These are phyloP conservation scores for Trichoderma hamatum DNA, from an alignment of 2,329 filamentous ascomycete species.

Conservation along the genomic window DNA sequence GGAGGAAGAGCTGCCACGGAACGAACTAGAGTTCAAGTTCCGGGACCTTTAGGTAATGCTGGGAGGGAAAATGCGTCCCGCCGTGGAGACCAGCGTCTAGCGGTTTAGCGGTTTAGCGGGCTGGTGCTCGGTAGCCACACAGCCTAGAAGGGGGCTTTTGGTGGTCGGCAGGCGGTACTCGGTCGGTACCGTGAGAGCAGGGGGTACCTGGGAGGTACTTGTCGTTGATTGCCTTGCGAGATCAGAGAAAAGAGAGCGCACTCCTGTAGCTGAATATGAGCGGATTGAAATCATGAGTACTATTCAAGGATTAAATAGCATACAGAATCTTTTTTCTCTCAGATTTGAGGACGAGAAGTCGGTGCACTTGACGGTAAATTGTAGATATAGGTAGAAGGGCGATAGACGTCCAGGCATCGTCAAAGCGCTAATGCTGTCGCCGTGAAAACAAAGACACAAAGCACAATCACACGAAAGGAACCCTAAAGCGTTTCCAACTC, in stretches of 20 bases:
- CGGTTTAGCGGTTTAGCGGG: conserved; percentile 19
- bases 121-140: background rate
- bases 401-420: background rate
- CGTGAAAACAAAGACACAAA: background rate
- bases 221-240: background rate
- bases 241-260: background rate
- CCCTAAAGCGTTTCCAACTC: too few relatives aligned
- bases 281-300: background rate
- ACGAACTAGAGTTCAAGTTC: conserved; percentile 8
- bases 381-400: background rate
- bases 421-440: background rate
- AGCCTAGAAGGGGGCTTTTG: background rate
- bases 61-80: conserved; percentile 16
- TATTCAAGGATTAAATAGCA: background rate
- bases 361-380: background rate
- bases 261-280: background rate
- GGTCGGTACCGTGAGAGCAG: background rate
- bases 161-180: background rate
- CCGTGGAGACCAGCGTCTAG: conserved; percentile 17
- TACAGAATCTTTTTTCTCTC: background rate
- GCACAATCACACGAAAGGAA: background rate
- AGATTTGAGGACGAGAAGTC: background rate
- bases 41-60: background rate
- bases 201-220: background rate
- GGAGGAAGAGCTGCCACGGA: conserved; percentile 27